phyloP scores from a whole-genome alignment of 306 rosid genomes.

The Vigna hirtella region DNA sequence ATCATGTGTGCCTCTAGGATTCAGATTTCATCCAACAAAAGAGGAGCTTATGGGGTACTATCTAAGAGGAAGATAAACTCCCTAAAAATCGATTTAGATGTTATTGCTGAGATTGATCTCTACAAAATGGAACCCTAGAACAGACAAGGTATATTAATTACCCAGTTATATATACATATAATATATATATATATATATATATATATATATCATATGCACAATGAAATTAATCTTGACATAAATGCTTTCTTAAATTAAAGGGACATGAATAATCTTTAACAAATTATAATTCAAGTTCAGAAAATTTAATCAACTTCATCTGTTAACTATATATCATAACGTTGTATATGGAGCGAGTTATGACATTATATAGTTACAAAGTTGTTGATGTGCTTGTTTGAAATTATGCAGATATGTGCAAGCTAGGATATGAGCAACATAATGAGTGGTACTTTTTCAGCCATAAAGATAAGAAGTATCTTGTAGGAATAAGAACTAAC shows the following conservation, averaged over 20 bases:
- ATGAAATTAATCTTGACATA: no score
- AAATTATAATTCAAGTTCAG: neutral
- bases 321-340: neutral
- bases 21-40: constrained; percentile 98
- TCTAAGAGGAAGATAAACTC: constrained; percentile 84
- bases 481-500: constrained; percentile 84
- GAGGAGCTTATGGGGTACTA: constrained; percentile 95
- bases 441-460: constrained; percentile 96
- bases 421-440: constrained; percentile 73
- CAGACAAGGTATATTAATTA: constrained; percentile 69
- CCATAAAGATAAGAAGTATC: constrained; percentile 92
- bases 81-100: constrained; percentile 79
- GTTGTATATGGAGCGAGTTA: constrained; percentile 1
- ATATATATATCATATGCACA: no score
- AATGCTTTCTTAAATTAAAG: neutral
- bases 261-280: neutral
- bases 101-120: constrained; percentile 83
- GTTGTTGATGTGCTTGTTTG: neutral
- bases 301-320: neutral
- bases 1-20: constrained; percentile 92
- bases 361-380: constrained; percentile 13
- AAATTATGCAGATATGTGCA: constrained; percentile 65
- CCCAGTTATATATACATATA: no score
- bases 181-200: no score
- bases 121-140: constrained; percentile 97